Evolutionary conservation across 83 land plant species (phyloP).

Genomic region (Picea abies): DNA sequence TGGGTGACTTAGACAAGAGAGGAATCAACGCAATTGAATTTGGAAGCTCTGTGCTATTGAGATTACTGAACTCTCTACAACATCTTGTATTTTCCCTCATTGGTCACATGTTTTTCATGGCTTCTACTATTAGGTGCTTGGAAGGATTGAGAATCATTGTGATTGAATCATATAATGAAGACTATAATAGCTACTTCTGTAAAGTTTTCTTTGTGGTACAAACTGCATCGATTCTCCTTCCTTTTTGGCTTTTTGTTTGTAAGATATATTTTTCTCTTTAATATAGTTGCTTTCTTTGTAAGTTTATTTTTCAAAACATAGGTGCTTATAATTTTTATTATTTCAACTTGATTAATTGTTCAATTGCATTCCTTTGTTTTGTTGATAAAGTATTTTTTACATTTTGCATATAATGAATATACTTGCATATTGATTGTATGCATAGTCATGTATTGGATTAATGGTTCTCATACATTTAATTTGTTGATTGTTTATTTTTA

Average conservation of each 20-base stretch:
- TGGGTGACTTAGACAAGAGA: no score
- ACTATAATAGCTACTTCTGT: constrained; percentile 11
- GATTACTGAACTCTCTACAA: no score
- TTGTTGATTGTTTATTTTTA: background rate
- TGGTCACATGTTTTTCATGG: no score
- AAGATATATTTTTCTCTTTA: background rate
- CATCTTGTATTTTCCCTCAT: no score
- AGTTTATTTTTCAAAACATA: background rate
- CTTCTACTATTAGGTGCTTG: no score
- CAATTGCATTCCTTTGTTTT: no score
- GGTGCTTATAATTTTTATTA: background rate
- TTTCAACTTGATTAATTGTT: background rate
- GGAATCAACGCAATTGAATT: no score
- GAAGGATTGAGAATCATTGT: background rate
- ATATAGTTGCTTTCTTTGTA: background rate
- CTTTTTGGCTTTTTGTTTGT: constrained; percentile 35
- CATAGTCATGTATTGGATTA: background rate
- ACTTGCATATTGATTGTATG: background rate
- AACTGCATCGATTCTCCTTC: constrained; percentile 34
- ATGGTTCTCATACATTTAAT: background rate
- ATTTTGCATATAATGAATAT: background rate
- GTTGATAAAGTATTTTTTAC: no score
- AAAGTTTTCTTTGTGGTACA: constrained; percentile 34
- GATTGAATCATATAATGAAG: constrained; percentile 8
- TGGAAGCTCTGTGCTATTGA: no score